phyloP scores from a whole-genome alignment of 768 basidiomycete genomes.

The Lactarius sp. region DNA sequence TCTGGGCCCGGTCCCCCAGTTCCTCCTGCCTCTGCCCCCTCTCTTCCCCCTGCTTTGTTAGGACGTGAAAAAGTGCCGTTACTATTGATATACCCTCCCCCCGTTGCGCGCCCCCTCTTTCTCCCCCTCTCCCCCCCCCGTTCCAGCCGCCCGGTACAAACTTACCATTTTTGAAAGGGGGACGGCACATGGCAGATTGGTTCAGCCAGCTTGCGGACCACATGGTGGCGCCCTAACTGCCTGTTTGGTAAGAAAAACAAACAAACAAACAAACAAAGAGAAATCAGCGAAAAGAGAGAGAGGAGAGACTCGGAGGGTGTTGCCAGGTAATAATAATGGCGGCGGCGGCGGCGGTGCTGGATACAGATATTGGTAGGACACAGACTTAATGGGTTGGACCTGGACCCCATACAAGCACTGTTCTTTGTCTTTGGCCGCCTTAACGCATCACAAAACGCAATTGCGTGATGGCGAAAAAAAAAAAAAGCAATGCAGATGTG shows the following conservation, averaged over 20 bases:
- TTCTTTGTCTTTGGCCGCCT: background rate
- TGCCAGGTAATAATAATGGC: background rate
- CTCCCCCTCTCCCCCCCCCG: no score
- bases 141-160: background rate
- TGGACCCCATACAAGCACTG: background rate
- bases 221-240: constrained; percentile 9
- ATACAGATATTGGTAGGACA: background rate
- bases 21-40: background rate
- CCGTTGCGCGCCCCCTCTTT: no score
- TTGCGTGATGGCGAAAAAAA: background rate
- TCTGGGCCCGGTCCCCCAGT: background rate
- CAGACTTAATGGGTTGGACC: background rate
- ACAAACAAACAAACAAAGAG: background rate
- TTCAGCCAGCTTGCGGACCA: background rate
- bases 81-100: no score
- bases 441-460: background rate
- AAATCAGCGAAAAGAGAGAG: no score
- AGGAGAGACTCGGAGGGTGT: background rate
- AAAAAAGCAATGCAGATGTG: background rate
- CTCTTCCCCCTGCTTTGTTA: background rate
- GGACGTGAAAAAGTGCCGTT: no score
- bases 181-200: background rate
- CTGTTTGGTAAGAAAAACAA: background rate
- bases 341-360: background rate
- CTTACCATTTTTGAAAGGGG: constrained; percentile 2